phyloP scores from a whole-genome alignment of 768 basidiomycete species.

The Lactifluus subvellereus region DNA sequence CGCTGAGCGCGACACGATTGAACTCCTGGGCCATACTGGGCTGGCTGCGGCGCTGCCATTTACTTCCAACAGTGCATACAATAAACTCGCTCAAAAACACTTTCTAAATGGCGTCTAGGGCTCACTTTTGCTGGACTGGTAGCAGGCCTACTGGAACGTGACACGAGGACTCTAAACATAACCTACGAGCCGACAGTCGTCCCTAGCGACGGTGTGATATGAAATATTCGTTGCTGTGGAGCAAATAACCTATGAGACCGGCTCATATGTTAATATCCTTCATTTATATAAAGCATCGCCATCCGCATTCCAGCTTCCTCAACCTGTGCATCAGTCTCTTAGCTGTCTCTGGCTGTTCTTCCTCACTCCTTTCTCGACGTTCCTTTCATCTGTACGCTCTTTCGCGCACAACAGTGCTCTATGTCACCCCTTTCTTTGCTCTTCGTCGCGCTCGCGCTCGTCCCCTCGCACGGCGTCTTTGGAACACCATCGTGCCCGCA shows the following conservation, averaged over 20 bases:
- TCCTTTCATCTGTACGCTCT: slow-evolving; percentile 23
- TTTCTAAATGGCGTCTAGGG: not conserved
- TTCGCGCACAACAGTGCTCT: slow-evolving; percentile 20
- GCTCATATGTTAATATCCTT: not conserved
- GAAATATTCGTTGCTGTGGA: not conserved
- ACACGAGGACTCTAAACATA: no score
- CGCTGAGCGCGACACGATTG: no score
- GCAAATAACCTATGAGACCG: not conserved
- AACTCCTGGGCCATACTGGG: no score
- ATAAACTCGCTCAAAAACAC: not conserved
- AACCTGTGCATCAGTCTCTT: slow-evolving; percentile 19
- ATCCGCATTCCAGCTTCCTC: slow-evolving; percentile 23
- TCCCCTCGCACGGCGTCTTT: slow-evolving; percentile 3
- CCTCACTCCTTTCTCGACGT: slow-evolving; percentile 14
- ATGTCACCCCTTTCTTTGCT: slow-evolving; percentile 28
- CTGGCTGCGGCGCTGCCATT: no score
- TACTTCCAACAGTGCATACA: not conserved
- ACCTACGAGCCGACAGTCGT: not conserved
- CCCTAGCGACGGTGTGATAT: not conserved
- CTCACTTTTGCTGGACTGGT: not conserved
- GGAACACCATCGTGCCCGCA: slow-evolving; percentile 13
- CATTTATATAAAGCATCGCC: slow-evolving; percentile 19
- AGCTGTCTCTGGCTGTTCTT: slow-evolving; percentile 26
- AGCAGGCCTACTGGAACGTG: no score
- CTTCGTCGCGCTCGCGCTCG: slow-evolving; percentile 25